These are phyloP conservation scores for Fusarium nurragi DNA, from an alignment of 2,329 filamentous ascomycete genomes.

Conservation along the genomic window DNA sequence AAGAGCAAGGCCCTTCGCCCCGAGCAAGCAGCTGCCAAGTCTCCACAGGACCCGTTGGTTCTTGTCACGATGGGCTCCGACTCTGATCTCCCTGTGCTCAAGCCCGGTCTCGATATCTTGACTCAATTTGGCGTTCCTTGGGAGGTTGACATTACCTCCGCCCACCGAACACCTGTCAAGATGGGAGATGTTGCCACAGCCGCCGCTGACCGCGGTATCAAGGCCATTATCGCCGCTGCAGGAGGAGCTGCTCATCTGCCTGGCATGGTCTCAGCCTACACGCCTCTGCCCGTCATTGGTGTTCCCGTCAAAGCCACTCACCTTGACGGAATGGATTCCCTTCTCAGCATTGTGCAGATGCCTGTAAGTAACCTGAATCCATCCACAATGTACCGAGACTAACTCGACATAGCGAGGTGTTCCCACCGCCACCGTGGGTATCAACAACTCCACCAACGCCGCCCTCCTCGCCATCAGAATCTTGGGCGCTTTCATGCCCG, in stretches of 20 bases:
- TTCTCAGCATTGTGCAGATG: conserved; percentile 82
- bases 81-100: conserved; percentile 76
- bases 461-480: conserved; percentile 76
- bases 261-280: conserved; percentile 79
- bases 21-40: conserved; percentile 29
- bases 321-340: conserved; percentile 75
- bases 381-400: rapidly evolving
- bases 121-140: conserved; percentile 76
- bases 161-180: conserved; percentile 76
- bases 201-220: conserved; percentile 72
- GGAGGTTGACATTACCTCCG: conserved; percentile 79
- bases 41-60: conserved; percentile 62
- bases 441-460: conserved; percentile 83
- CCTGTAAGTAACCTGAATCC: conserved; percentile 50
- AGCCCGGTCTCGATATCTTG: conserved; percentile 72
- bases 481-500: conserved; percentile 66
- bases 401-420: conserved; percentile 59
- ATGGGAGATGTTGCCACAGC: conserved; percentile 74
- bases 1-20: conserved; percentile 52
- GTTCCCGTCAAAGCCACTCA: conserved; percentile 79
- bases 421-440: conserved; percentile 79
- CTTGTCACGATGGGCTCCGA: conserved; percentile 87
- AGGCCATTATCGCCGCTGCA: conserved; percentile 79
- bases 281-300: conserved; percentile 78
- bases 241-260: conserved; percentile 78